phyloP scores from a whole-genome alignment of 1,284 basidiomycete genomes.

The Fomes fomentarius region DNA sequence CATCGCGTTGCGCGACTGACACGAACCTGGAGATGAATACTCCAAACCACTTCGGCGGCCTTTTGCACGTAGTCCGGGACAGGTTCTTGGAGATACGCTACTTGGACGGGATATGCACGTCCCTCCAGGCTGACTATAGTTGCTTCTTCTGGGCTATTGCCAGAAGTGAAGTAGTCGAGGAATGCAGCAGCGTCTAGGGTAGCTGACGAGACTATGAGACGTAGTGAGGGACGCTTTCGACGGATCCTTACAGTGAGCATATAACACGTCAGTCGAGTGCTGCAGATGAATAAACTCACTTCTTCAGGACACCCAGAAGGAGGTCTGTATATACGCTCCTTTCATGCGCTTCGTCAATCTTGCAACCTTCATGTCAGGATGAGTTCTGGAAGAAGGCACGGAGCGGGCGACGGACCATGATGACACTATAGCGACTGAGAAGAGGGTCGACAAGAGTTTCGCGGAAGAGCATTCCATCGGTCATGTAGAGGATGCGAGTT shows the following conservation, averaged over 20 bases:
- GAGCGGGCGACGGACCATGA: slow-evolving; percentile 71
- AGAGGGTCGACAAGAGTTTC: slow-evolving; percentile 91
- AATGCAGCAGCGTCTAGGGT: slow-evolving; percentile 93
- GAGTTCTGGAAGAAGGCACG: slow-evolving; percentile 7
- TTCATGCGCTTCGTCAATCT: slow-evolving; percentile 99
- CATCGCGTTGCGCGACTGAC: not conserved
- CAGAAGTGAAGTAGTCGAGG: slow-evolving; percentile 83
- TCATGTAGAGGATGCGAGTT: slow-evolving; percentile 96
- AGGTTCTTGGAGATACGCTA: slow-evolving; percentile 77
- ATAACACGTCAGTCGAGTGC: not conserved
- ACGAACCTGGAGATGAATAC: slow-evolving; percentile 82
- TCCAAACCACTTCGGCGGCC: slow-evolving; percentile 85
- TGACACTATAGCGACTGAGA: slow-evolving; percentile 89
- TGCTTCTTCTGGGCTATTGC: slow-evolving; percentile 53
- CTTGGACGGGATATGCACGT: slow-evolving; percentile 89
- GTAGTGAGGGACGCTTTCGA: slow-evolving; percentile 84
- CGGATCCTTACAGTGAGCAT: slow-evolving; percentile 68
- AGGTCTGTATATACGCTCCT: slow-evolving; percentile 94
- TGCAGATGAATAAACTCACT: slow-evolving; percentile 44
- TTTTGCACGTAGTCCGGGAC: slow-evolving; percentile 81
- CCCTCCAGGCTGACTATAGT: slow-evolving; percentile 91
- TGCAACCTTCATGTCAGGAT: slow-evolving; percentile 17
- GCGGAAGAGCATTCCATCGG: slow-evolving; percentile 97
- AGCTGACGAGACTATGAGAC: slow-evolving; percentile 93
- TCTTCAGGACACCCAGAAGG: slow-evolving; percentile 90